Conservation (phyloP, 176 grass and related monocot species). For the Elaeis guineensis region DNA sequence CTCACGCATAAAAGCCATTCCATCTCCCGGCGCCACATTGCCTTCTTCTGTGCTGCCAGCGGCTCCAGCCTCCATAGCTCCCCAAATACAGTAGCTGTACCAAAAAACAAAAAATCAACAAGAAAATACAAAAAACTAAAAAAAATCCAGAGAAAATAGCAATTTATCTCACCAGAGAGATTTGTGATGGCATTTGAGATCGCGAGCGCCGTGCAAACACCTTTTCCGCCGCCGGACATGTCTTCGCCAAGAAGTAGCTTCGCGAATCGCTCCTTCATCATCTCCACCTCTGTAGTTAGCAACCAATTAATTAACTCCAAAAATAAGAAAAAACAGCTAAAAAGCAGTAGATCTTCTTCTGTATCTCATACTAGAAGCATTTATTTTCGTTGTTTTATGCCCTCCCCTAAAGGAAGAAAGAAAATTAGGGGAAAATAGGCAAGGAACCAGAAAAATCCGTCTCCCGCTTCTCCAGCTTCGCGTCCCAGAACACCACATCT, state of each 20-base stretch:
- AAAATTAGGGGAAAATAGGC: no score
- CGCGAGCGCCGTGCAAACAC: constrained; percentile 65
- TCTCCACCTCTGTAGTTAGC: constrained; percentile 41
- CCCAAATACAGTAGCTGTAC: constrained; percentile 78
- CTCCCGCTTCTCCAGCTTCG: constrained; percentile 6
- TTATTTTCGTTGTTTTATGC: not conserved
- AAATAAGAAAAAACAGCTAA: not conserved
- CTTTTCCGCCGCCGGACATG: constrained; percentile 89
- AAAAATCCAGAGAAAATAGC: not conserved
- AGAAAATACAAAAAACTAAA: constrained; percentile 1
- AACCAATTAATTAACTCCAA: not conserved
- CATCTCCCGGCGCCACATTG: constrained; percentile 90
- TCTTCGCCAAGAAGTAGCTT: constrained; percentile 91
- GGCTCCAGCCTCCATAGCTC: constrained; percentile 75
- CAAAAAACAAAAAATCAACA: constrained; percentile 19
- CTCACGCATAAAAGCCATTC: constrained; percentile 75
- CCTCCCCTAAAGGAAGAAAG: not conserved
- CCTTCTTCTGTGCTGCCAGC: constrained; percentile 46
- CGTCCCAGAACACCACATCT: constrained; percentile 4
- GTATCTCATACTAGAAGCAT: constrained; percentile 1
- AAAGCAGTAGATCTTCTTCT: not conserved
- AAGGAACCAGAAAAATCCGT: constrained; percentile 6
- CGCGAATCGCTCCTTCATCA: constrained; percentile 74
- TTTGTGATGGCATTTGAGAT: constrained; percentile 97
- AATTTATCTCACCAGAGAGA: constrained; percentile 48